Conservation (phyloP, 805 yeast genomes). For the Saccharomycopsis sp. region DNA sequence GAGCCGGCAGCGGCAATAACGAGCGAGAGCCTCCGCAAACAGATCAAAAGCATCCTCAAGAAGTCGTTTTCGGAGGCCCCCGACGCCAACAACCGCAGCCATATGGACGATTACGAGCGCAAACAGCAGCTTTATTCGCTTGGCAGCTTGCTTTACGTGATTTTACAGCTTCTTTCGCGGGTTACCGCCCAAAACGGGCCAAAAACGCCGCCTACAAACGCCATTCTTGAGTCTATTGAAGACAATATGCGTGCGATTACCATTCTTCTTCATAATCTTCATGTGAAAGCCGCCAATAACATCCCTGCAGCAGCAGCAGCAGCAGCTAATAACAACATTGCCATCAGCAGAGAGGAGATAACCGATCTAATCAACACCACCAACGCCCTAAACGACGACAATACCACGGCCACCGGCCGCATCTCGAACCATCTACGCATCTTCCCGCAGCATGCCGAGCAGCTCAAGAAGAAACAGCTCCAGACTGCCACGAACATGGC, state of each 20-base stretch:
- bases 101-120: neutral
- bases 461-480: neutral
- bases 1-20: neutral
- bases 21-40: neutral
- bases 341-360: neutral
- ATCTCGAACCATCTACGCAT: no score
- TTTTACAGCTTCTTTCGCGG: neutral
- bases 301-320: neutral
- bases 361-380: conserved; percentile 6
- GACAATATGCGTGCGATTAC: neutral
- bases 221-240: neutral
- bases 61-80: neutral
- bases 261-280: neutral
- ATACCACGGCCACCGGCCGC: neutral
- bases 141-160: neutral
- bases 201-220: neutral
- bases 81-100: neutral
- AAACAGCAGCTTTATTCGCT: neutral
- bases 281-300: neutral
- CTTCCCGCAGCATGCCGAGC: no score
- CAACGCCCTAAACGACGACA: conserved; percentile 4
- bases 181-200: neutral
- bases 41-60: neutral
- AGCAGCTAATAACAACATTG: neutral
- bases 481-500: neutral